Conservation (phyloP, 1,284 basidiomycete genomes). For the Naganishia albida region DNA sequence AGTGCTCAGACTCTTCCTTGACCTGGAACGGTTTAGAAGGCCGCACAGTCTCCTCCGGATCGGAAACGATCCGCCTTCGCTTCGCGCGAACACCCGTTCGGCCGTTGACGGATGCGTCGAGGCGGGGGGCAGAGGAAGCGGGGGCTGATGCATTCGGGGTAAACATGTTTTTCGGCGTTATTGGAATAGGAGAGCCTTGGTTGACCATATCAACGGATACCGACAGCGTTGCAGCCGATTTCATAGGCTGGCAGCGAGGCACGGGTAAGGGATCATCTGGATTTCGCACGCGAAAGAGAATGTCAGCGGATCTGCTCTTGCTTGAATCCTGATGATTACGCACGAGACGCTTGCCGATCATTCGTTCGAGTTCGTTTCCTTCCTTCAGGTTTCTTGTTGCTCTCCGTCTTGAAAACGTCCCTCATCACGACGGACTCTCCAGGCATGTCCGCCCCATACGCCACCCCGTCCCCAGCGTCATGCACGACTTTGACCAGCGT, state of each 20-base stretch:
- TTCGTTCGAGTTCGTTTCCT: background rate
- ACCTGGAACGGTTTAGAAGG: background rate
- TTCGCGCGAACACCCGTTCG: constrained; percentile 12
- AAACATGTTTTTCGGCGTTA: background rate
- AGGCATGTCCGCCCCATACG: background rate
- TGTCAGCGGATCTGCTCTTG: background rate
- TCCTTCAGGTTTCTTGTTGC: background rate
- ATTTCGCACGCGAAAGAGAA: background rate
- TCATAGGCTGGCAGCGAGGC: background rate
- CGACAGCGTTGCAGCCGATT: background rate
- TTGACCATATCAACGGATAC: background rate
- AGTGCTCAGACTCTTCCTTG: constrained; percentile 9
- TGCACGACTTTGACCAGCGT: constrained; percentile 17
- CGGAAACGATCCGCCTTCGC: constrained; percentile 23
- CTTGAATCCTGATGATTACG: background rate
- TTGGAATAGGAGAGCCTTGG: background rate
- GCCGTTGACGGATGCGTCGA: background rate
- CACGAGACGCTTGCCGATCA: background rate
- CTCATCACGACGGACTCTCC: background rate
- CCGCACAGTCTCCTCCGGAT: background rate
- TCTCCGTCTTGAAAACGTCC: background rate
- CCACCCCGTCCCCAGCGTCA: constrained; percentile 11
- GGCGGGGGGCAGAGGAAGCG: background rate
- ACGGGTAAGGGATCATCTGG: background rate
- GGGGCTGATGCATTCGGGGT: background rate